Evolutionary conservation across 345 rosid genomes (phyloP).

Genomic region (Pugionium cornutum): DNA sequence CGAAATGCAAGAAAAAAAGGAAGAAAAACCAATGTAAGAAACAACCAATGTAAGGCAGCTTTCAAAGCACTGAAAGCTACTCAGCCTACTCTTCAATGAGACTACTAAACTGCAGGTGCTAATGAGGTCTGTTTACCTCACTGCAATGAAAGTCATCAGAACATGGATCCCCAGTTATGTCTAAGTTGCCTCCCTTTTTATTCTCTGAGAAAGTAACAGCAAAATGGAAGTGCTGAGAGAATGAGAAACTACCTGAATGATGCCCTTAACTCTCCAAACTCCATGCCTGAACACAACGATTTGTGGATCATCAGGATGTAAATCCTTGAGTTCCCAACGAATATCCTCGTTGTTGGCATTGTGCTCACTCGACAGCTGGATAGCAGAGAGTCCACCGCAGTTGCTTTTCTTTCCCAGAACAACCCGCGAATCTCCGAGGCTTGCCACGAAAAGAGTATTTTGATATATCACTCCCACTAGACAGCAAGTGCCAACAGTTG

Average conservation of each 20-base stretch:
- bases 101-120: slow-evolving; percentile 2
- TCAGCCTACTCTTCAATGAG: slow-evolving; percentile 4
- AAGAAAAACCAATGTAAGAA: neutral
- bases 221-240: neutral
- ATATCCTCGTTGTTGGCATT: slow-evolving; percentile 79
- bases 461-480: slow-evolving; percentile 78
- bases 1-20: neutral
- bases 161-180: slow-evolving; percentile 1
- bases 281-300: slow-evolving; percentile 84
- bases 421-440: slow-evolving; percentile 82
- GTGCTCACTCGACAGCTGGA: slow-evolving; percentile 85
- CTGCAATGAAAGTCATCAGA: slow-evolving; percentile 1
- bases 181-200: neutral
- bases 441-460: slow-evolving; percentile 82
- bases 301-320: slow-evolving; percentile 84
- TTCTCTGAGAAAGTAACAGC: neutral
- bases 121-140: neutral
- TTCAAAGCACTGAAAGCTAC: neutral
- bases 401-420: slow-evolving; percentile 81
- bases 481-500: slow-evolving; percentile 84
- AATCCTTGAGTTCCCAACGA: slow-evolving; percentile 79
- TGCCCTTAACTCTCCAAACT: slow-evolving; percentile 95
- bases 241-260: slow-evolving; percentile 67
- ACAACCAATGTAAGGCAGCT: neutral
- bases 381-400: slow-evolving; percentile 67